Evolutionary conservation across 805 yeast species (phyloP).

Genomic region (Candida ponderosae): DNA sequence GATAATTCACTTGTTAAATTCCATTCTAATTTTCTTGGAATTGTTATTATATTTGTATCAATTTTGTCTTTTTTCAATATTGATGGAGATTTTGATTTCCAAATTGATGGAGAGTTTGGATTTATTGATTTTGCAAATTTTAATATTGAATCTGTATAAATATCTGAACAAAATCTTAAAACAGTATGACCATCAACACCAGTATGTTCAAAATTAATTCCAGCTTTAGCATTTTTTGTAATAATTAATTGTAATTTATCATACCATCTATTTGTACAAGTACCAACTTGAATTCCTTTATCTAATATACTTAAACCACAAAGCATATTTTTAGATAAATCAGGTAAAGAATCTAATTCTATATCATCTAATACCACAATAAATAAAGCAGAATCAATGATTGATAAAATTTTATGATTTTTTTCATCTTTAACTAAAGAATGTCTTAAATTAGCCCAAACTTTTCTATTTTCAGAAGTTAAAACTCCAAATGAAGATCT

Average conservation of each 20-base stretch:
- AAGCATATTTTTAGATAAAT: slow-evolving; percentile 74
- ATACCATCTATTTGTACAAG: slow-evolving; percentile 93
- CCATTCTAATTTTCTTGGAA: slow-evolving; percentile 89
- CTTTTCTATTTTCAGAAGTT: slow-evolving; percentile 82
- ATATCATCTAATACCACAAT: slow-evolving; percentile 79
- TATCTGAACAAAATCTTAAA: slow-evolving; percentile 77
- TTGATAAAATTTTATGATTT: slow-evolving; percentile 64
- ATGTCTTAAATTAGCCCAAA: slow-evolving; percentile 76
- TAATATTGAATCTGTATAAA: slow-evolving; percentile 84
- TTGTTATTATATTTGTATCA: slow-evolving; percentile 44
- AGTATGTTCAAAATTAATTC: slow-evolving; percentile 88
- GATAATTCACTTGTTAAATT: slow-evolving; percentile 70
- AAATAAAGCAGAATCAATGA: slow-evolving; percentile 77
- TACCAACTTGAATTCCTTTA: slow-evolving; percentile 86
- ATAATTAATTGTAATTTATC: slow-evolving; percentile 85
- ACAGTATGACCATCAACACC: slow-evolving; percentile 97
- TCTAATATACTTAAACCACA: slow-evolving; percentile 78
- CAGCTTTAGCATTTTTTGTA: slow-evolving; percentile 86
- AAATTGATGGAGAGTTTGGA: slow-evolving; percentile 57
- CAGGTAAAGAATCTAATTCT: slow-evolving; percentile 48
- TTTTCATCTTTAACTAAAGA: slow-evolving; percentile 36
- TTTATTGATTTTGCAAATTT: slow-evolving; percentile 82
- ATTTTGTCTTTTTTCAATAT: slow-evolving; percentile 33
- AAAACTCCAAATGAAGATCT: slow-evolving; percentile 83
- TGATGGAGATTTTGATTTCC: slow-evolving; percentile 49